phyloP scores from a whole-genome alignment of 2,329 filamentous ascomycete genomes.

The Neofusicoccum sp. region DNA sequence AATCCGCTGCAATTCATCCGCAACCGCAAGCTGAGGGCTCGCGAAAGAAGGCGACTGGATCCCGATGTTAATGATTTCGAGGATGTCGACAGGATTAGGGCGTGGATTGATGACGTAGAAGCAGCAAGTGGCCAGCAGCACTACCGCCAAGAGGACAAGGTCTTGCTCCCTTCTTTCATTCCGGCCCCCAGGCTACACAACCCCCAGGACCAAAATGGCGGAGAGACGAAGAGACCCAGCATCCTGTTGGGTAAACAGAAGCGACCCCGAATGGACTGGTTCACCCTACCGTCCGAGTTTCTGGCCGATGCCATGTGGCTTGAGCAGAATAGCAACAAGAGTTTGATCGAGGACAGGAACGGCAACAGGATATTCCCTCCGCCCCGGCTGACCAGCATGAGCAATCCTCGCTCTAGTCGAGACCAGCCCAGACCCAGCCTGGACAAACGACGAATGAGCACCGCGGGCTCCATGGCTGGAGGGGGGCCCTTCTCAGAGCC shows the following conservation, averaged over 20 bases:
- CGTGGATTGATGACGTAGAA: constrained; percentile 75
- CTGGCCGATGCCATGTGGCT: constrained; percentile 91
- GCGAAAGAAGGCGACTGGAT: constrained; percentile 75
- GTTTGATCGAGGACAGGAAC: constrained; percentile 76
- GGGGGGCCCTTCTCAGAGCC: constrained; percentile 31
- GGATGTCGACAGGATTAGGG: constrained; percentile 69
- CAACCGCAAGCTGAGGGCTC: constrained; percentile 81
- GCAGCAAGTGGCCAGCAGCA: constrained; percentile 43
- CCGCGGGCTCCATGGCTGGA: constrained; percentile 34
- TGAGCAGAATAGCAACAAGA: constrained; percentile 79
- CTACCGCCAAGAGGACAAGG: constrained; percentile 41
- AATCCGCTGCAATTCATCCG: constrained; percentile 93
- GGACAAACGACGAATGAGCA: constrained; percentile 9
- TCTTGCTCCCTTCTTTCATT: constrained; percentile 35
- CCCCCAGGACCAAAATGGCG: neutral
- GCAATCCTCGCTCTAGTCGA: constrained; percentile 6
- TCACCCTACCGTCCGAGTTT: constrained; percentile 78
- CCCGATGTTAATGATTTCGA: constrained; percentile 76
- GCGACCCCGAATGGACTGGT: constrained; percentile 82
- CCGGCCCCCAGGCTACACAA: neutral
- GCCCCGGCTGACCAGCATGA: neutral
- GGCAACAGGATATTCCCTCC: constrained; percentile 68
- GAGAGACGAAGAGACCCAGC: neutral
- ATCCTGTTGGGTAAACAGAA: constrained; percentile 30
- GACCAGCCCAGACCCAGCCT: constrained; percentile 4